These are phyloP conservation scores for Spathaspora boniae DNA, from an alignment of 805 yeast species.

Conservation along the genomic window DNA sequence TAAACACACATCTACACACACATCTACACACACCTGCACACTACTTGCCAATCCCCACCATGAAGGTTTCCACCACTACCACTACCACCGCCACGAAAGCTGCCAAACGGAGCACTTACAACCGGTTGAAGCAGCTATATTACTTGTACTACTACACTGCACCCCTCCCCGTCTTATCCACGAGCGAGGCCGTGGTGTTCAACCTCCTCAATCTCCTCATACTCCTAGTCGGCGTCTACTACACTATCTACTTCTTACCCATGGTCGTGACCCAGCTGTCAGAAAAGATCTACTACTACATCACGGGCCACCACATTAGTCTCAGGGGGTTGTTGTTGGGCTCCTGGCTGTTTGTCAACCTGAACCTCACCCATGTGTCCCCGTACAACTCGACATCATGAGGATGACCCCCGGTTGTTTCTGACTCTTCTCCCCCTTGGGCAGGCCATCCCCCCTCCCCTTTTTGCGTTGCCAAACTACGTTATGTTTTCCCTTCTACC, in stretches of 20 bases:
- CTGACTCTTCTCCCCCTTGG: too few relatives aligned
- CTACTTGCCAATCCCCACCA: not conserved
- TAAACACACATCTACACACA: too few relatives aligned
- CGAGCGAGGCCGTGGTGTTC: constrained; percentile 18
- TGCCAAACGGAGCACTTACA: not conserved
- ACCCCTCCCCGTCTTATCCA: constrained; percentile 26
- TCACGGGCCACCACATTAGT: constrained; percentile 10
- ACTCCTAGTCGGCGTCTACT: constrained; percentile 14
- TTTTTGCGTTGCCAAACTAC: too few relatives aligned
- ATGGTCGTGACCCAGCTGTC: constrained; percentile 6
- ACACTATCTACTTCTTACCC: constrained; percentile 13
- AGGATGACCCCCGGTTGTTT: too few relatives aligned
- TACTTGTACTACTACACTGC: constrained; percentile 21
- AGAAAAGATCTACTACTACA: constrained; percentile 15
- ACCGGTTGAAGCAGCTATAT: constrained; percentile 11
- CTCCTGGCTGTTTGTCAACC: too few relatives aligned
- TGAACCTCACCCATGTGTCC: too few relatives aligned
- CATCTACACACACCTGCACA: not conserved
- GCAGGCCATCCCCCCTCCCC: too few relatives aligned
- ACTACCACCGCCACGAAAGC: constrained; percentile 1
- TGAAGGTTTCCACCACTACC: not conserved
- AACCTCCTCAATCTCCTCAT: constrained; percentile 14
- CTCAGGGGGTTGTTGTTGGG: too few relatives aligned
- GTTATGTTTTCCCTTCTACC: too few relatives aligned
- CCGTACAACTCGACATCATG: too few relatives aligned